phyloP scores from a whole-genome alignment of 2,329 filamentous ascomycete species.

The Alternaria brassicae region DNA sequence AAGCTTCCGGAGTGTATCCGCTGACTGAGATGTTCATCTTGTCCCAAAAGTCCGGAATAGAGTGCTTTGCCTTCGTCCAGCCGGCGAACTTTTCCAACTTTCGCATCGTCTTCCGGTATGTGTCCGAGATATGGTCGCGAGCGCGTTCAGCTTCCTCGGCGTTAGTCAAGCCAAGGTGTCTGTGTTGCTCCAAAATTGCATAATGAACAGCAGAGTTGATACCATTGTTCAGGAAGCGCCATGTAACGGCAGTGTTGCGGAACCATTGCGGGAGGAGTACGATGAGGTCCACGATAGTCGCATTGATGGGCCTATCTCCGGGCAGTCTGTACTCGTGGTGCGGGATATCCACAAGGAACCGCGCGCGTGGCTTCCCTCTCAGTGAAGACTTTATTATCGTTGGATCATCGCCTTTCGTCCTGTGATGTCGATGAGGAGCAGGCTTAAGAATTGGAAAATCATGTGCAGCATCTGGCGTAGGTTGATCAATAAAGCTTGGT shows the following conservation, averaged over 20 bases:
- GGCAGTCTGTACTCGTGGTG: conserved; percentile 18
- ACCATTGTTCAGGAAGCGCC: conserved; percentile 25
- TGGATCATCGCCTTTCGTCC: background rate
- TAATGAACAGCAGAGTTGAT: conserved; percentile 23
- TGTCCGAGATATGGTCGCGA: conserved; percentile 19
- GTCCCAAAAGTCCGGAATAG: conserved; percentile 18
- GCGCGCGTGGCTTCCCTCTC: background rate
- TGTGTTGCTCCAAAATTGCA: conserved; percentile 24
- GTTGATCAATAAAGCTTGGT: background rate
- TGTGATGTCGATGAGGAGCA: background rate
- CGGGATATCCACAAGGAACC: conserved; percentile 13
- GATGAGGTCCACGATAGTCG: conserved; percentile 28
- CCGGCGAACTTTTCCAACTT: background rate
- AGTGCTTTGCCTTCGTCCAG: conserved; percentile 21
- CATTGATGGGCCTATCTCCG: conserved; percentile 13
- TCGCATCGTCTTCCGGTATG: conserved; percentile 29
- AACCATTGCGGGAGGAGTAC: conserved; percentile 28
- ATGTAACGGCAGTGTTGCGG: conserved; percentile 13
- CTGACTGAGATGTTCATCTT: background rate
- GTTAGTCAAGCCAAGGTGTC: conserved; percentile 6
- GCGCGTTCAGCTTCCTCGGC: conserved; percentile 11
- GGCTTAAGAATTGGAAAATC: background rate
- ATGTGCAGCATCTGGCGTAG: background rate
- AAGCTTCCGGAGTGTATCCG: conserved; percentile 16
- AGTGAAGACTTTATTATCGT: background rate